Conservation (phyloP, 1,139 yeast species). For the Hansenula anomala region DNA sequence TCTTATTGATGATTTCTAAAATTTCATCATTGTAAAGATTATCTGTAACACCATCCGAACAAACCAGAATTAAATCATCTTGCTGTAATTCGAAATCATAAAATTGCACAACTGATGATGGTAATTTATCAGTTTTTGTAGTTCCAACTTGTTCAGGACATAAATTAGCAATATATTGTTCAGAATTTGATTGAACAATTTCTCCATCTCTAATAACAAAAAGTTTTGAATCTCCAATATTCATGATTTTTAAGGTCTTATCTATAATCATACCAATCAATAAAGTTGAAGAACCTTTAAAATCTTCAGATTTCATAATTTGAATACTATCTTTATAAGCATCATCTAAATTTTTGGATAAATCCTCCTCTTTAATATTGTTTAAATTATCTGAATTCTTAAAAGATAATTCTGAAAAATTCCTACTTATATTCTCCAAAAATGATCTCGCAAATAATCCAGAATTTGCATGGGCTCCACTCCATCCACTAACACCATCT, state of each 20-base stretch:
- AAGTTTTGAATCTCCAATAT: slow-evolving; percentile 53
- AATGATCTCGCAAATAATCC: slow-evolving; percentile 56
- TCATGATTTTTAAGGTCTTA: slow-evolving; percentile 38
- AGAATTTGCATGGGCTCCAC: slow-evolving; percentile 36
- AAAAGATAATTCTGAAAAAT: slow-evolving; percentile 29
- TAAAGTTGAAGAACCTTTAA: slow-evolving; percentile 51
- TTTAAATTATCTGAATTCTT: slow-evolving; percentile 11
- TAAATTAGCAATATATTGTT: slow-evolving; percentile 40
- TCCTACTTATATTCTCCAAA: slow-evolving; percentile 46
- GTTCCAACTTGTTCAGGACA: slow-evolving; percentile 59
- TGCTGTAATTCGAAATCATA: slow-evolving; percentile 36
- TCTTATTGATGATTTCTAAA: slow-evolving; percentile 32
- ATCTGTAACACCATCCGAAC: slow-evolving; percentile 55
- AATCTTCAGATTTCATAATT: slow-evolving; percentile 45
- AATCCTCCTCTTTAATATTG: slow-evolving; percentile 8
- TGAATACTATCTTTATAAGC: slow-evolving; percentile 48
- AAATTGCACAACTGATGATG: slow-evolving; percentile 49
- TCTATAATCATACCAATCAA: slow-evolving; percentile 48
- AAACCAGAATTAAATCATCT: slow-evolving; percentile 40
- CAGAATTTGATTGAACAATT: slow-evolving; percentile 41
- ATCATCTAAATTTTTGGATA: slow-evolving; percentile 35
- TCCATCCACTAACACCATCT: slow-evolving; percentile 63
- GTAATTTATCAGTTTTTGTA: slow-evolving; percentile 34
- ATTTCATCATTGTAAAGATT: slow-evolving; percentile 48
- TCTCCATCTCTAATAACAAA: slow-evolving; percentile 46